Evolutionary conservation across 805 yeast genomes (phyloP).

Genomic region (Nakazawaea ambrosiae): DNA sequence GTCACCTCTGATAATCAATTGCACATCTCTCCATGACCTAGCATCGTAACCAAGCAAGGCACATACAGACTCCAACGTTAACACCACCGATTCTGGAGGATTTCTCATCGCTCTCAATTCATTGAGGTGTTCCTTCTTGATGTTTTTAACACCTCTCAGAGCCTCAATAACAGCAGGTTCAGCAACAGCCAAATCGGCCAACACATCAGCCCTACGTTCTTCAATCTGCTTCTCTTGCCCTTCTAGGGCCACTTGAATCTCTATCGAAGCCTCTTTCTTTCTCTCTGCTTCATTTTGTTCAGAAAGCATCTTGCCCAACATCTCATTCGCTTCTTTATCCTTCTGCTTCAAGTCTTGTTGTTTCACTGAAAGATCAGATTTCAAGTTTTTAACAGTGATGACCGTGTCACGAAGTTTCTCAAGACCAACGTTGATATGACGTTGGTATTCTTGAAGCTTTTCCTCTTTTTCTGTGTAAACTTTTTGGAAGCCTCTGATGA

Average conservation of each 20-base stretch:
- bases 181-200: conserved; percentile 61
- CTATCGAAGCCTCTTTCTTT: conserved; percentile 77
- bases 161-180: conserved; percentile 87
- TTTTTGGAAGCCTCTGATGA: conserved; percentile 36
- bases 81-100: conserved; percentile 83
- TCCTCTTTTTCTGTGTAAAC: conserved; percentile 36
- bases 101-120: conserved; percentile 84
- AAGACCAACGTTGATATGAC: conserved; percentile 67
- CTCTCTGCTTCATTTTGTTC: conserved; percentile 93
- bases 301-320: conserved; percentile 66
- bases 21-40: conserved; percentile 75
- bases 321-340: conserved; percentile 60
- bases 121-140: conserved; percentile 85
- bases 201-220: conserved; percentile 45
- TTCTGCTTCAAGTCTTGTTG: conserved; percentile 42
- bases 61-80: conserved; percentile 86
- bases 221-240: conserved; percentile 59
- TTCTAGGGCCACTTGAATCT: conserved; percentile 62
- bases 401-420: conserved; percentile 74
- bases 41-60: conserved; percentile 67
- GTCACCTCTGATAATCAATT: conserved; percentile 70
- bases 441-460: conserved; percentile 56
- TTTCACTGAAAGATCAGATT: conserved; percentile 46
- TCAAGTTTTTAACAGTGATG: conserved; percentile 57
- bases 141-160: conserved; percentile 81